Conservation (phyloP, 139 green algal species). For the Picochlorum sp. region DNA sequence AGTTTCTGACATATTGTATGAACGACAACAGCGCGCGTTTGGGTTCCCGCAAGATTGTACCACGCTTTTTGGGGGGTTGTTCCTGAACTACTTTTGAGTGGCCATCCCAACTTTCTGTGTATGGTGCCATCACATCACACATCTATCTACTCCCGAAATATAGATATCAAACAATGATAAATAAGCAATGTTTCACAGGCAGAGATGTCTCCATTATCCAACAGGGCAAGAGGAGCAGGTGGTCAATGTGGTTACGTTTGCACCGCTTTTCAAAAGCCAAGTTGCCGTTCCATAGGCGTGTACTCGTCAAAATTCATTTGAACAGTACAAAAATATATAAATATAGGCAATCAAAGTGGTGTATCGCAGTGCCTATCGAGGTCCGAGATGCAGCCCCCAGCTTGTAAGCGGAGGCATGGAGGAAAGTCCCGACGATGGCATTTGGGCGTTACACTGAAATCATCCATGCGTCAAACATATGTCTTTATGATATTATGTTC, state of each 20-base stretch:
- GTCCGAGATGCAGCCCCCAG: no score
- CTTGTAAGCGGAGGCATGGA: no score
- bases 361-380: no score
- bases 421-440: no score
- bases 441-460: no score
- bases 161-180: not conserved
- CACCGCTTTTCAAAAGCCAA: constrained; percentile 1
- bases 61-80: not conserved
- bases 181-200: constrained; percentile 5
- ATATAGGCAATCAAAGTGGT: not conserved
- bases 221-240: not conserved
- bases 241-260: constrained; percentile 3
- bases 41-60: not conserved
- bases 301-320: no score
- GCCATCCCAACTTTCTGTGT: constrained; percentile 1
- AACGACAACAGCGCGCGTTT: constrained; percentile 1
- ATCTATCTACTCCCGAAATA: constrained; percentile 3
- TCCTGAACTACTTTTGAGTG: not conserved
- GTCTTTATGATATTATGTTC: no score
- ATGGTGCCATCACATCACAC: not conserved
- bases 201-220: constrained; percentile 3
- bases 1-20: constrained; percentile 2
- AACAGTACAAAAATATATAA: no score
- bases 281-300: not conserved
- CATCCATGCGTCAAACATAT: no score